Percentiles rank a stretch among this genome's conserved stretches.
phyloP scores from a whole-genome alignment of 2,329 filamentous ascomycete genomes.

The Scolecobasidium constrictum region DNA sequence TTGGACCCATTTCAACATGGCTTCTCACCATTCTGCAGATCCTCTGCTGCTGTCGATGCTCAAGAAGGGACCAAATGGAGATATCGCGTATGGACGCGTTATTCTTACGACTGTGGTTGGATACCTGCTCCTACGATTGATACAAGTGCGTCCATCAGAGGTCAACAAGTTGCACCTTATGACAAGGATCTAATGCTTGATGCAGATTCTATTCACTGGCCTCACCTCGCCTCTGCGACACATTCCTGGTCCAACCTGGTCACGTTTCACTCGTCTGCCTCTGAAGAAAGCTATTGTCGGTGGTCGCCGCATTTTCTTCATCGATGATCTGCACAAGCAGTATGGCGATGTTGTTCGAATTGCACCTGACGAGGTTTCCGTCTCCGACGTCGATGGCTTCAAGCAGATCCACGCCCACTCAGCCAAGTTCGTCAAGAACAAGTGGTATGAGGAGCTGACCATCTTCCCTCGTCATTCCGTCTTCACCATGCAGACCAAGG shows the following conservation, averaged over 20 bases:
- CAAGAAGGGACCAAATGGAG: too few relatives aligned
- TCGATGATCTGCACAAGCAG: constrained; percentile 31
- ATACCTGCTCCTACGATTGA: too few relatives aligned
- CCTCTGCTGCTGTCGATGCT: neutral
- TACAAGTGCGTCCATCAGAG: too few relatives aligned
- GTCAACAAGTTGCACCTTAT: too few relatives aligned
- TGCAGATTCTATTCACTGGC: too few relatives aligned
- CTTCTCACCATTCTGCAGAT: neutral
- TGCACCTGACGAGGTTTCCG: constrained; percentile 34
- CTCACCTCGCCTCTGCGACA: constrained; percentile 14
- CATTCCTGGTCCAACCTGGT: constrained; percentile 21
- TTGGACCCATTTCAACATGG: too few relatives aligned
- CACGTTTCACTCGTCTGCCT: constrained; percentile 22
- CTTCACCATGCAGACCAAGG: constrained; percentile 27
- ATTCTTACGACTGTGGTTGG: too few relatives aligned
- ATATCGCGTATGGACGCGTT: too few relatives aligned
- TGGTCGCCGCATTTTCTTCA: constrained; percentile 28
- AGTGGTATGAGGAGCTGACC: constrained; percentile 17
- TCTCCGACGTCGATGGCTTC: constrained; percentile 17
- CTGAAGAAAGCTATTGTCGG: constrained; percentile 26
- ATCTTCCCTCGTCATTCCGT: constrained; percentile 18
- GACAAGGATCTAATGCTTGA: too few relatives aligned
- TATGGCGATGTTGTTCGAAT: constrained; percentile 40
- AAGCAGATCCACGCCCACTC: constrained; percentile 20
- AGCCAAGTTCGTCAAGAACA: constrained; percentile 17